Conservation (phyloP, 2,329 filamentous ascomycete genomes). For the Fusarium protoensiforme region DNA sequence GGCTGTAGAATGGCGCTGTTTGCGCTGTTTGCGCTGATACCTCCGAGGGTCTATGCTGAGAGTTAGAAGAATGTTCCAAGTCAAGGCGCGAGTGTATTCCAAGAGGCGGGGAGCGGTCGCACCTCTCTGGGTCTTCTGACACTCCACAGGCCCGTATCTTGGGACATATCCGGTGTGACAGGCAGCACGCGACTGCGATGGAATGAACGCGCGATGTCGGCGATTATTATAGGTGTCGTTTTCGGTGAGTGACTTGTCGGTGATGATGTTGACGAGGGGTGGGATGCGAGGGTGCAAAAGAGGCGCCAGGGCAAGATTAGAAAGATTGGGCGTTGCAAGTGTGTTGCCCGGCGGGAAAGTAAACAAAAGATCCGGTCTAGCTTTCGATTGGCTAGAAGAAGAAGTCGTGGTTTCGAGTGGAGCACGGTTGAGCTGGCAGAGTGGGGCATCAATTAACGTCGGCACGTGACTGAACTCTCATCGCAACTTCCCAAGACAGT, state of each 20-base stretch:
- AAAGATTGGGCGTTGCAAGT: conserved; percentile 30
- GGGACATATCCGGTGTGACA: conserved; percentile 71
- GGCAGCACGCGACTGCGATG: conserved; percentile 29
- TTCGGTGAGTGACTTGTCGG: conserved; percentile 2
- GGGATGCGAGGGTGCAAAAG: conserved; percentile 31
- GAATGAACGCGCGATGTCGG: conserved; percentile 18
- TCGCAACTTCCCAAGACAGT: not conserved
- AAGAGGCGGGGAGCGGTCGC: conserved; percentile 15
- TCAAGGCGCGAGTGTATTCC: conserved; percentile 24
- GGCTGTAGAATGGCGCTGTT: conserved; percentile 91
- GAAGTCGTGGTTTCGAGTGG: conserved; percentile 9
- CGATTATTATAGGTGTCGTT: not conserved
- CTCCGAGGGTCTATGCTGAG: conserved; percentile 78
- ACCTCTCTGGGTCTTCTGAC: conserved; percentile 93
- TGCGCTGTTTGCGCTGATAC: conserved; percentile 82
- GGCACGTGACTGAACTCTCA: conserved; percentile 23
- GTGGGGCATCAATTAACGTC: not conserved
- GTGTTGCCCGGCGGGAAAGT: conserved; percentile 56
- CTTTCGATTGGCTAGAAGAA: conserved; percentile 42
- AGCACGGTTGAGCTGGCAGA: conserved; percentile 25
- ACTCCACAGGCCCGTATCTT: conserved; percentile 89
- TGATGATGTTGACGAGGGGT: conserved; percentile 32
- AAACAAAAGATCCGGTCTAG: conserved; percentile 50
- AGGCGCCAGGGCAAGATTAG: conserved; percentile 25
- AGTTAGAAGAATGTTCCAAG: conserved; percentile 27